Evolutionary conservation across 805 yeast genomes (phyloP).

Genomic region (Grigorovia jiainica): DNA sequence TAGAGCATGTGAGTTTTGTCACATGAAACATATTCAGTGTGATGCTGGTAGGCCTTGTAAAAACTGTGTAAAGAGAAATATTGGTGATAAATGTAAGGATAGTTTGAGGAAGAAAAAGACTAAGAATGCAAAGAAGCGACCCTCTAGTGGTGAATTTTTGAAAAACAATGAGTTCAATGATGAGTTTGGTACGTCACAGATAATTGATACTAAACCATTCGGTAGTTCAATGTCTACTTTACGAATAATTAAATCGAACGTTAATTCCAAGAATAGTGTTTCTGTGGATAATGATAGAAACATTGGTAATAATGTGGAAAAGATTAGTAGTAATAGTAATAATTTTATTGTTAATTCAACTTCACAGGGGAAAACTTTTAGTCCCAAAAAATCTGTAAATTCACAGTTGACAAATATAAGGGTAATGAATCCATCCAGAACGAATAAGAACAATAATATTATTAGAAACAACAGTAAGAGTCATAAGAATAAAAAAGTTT

Average conservation of each 20-base stretch:
- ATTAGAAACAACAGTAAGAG: too few species aligned
- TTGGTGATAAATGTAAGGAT: constrained; percentile 48
- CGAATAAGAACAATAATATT: too few species aligned
- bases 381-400: too few species aligned
- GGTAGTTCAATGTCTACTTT: not conserved
- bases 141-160: not conserved
- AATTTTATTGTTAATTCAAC: too few species aligned
- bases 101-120: constrained; percentile 11
- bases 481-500: not conserved
- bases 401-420: too few species aligned
- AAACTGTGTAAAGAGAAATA: constrained; percentile 56
- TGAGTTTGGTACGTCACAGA: not conserved
- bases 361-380: too few species aligned
- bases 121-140: not conserved
- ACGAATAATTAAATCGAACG: not conserved
- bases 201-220: not conserved
- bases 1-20: constrained; percentile 67
- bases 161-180: not conserved
- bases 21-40: constrained; percentile 64
- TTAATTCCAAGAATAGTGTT: too few species aligned
- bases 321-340: too few species aligned
- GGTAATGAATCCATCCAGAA: too few species aligned
- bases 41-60: constrained; percentile 58
- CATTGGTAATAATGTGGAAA: too few species aligned
- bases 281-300: too few species aligned